These are phyloP conservation scores for Kodamaea restingae DNA, from an alignment of 805 yeast species.

Conservation along the genomic window DNA sequence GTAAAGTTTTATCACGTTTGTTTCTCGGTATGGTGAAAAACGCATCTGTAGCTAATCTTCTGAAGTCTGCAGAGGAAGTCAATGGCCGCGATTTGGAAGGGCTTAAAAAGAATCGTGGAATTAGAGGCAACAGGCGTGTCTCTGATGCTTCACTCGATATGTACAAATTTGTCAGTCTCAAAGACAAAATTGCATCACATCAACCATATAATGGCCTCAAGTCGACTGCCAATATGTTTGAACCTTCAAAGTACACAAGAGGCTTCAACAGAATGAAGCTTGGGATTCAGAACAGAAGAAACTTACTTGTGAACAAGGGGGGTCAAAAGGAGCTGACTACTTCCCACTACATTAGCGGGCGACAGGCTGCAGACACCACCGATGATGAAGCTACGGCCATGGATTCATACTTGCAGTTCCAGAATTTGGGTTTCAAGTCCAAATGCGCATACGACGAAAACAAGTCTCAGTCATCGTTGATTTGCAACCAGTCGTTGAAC, in stretches of 20 bases:
- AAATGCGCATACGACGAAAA: neutral
- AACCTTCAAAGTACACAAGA: constrained; percentile 26
- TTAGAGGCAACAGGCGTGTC: constrained; percentile 2
- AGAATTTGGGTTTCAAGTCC: neutral
- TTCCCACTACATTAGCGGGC: neutral
- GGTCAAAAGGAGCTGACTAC: neutral
- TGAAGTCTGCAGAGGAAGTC: constrained; percentile 1
- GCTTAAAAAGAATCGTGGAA: constrained; percentile 3
- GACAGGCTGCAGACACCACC: neutral
- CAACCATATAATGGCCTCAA: neutral
- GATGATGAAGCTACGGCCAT: neutral
- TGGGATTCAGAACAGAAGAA: constrained; percentile 26
- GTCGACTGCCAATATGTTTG: constrained; percentile 6
- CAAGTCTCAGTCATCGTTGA: neutral
- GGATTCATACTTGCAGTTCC: constrained; percentile 4
- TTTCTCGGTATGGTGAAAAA: constrained; percentile 23
- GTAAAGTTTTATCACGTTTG: constrained; percentile 30
- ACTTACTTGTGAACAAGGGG: constrained; percentile 2
- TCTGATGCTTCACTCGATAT: constrained; percentile 1
- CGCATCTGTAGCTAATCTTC: neutral
- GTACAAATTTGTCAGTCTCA: constrained; percentile 32
- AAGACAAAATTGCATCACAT: constrained; percentile 25
- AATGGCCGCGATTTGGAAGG: constrained; percentile 5
- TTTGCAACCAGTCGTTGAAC: neutral
- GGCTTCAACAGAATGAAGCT: constrained; percentile 35